Evolutionary conservation across 371 early-diverging fungal genomes (phyloP), one percentile per base, ranked within the genome.

Genomic region (Gilbertella persicaria): DNA sequence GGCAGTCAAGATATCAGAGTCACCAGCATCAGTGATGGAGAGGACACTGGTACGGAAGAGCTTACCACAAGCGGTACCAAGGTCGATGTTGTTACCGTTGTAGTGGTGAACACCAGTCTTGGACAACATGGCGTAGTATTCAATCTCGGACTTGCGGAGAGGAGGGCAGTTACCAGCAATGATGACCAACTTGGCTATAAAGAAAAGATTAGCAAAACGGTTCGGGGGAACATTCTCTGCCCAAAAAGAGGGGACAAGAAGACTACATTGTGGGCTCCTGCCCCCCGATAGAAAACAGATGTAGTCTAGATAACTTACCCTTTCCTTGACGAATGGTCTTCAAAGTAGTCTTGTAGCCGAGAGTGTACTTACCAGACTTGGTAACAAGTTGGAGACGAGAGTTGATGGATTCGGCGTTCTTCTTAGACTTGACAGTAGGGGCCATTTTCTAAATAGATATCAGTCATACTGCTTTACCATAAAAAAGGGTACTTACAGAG

Each of bases 111-210:
- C 99, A 84, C 88, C 89, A 73, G 98, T 97, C 92, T 97, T 97
- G 84, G 96, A 93, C 76, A 98, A 87, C 99, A 98, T 98, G 79
- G 99, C 99, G 84, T 97, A 97, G 94, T 98, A 98, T 86, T 98
- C 98, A 70, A 98, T 89, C 89, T 98, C 99, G 55, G 95, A 94
- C 89, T 97, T 97, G 81, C 99, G 88, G 75, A 98, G 91, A 71
- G 98, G 94, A 61, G 98, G 98, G 84, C 94, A 93, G 94, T 98
- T 98, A 69, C 92, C 95, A 65, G 98, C 89, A 78, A 98, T 89
- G 84, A 98, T 88, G 79, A 98, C 84, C 69, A 97, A 86, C 92
- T 96, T 96, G 84, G 96, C 94, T 92, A 83, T 16, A 50, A 55
- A 16, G 52, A 33, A 55, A 55, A 45, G 37, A 42, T 33, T 46